Evolutionary conservation across 116 monocot genomes (phyloP).

Genomic region (Dioscorea cayenensis): DNA sequence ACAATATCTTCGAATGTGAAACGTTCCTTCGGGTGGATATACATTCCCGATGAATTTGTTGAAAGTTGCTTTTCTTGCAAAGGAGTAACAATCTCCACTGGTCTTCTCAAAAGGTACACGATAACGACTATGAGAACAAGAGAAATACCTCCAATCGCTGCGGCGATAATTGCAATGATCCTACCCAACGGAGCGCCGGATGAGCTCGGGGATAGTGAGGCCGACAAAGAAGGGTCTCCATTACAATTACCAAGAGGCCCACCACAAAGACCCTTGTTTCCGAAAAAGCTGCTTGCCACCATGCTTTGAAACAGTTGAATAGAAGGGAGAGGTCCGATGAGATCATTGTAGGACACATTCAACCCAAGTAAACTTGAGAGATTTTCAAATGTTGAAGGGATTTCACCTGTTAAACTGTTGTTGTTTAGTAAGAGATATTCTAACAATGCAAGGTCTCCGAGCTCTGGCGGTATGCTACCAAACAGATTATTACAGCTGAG

Average conservation of each 20-base stretch:
- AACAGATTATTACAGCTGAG: conserved; percentile 90
- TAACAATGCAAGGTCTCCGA: conserved; percentile 78
- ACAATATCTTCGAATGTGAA: conserved; percentile 73
- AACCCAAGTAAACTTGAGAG: conserved; percentile 73
- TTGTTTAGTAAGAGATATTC: conserved; percentile 74
- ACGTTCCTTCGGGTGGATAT: conserved; percentile 51
- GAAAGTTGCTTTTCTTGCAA: conserved; percentile 59
- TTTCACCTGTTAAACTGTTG: conserved; percentile 71
- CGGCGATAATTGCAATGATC: conserved; percentile 59
- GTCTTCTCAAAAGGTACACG: conserved; percentile 64
- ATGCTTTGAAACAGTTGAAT: conserved; percentile 55
- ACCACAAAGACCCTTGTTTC: conserved; percentile 87
- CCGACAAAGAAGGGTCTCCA: conserved; percentile 15
- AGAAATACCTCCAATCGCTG: conserved; percentile 63
- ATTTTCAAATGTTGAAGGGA: conserved; percentile 68
- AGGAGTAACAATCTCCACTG: conserved; percentile 60
- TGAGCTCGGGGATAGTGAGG: conserved; percentile 13
- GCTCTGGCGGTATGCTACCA: conserved; percentile 60
- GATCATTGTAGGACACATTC: conserved; percentile 89
- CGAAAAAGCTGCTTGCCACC: conserved; percentile 56
- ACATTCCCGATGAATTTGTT: conserved; percentile 40
- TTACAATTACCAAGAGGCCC: conserved; percentile 50
- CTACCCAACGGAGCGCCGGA: conserved; percentile 30
- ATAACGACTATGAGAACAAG: conserved; percentile 73
- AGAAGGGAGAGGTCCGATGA: conserved; percentile 70